Evolutionary conservation across 2,329 filamentous ascomycete genomes (phyloP).

Genomic region (Raffaelea deltoideospora): DNA sequence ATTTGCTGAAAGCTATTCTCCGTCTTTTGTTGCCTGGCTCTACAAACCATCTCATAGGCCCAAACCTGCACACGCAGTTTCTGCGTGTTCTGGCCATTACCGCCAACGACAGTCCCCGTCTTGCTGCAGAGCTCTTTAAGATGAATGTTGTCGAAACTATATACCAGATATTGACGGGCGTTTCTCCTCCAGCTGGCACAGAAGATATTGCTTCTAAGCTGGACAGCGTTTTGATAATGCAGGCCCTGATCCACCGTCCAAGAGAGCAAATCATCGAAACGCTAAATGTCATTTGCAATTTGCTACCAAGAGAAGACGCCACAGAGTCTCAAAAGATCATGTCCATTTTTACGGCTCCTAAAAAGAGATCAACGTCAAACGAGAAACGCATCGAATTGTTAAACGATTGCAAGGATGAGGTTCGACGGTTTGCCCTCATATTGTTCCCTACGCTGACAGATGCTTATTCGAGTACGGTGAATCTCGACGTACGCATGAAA

Average conservation of each 20-base stretch:
- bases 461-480: conserved; percentile 94
- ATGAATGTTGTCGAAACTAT: conserved; percentile 95
- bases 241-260: conserved; percentile 87
- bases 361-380: conserved; percentile 42
- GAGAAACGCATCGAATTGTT: conserved; percentile 74
- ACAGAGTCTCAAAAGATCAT: conserved; percentile 1
- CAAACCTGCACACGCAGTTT: conserved; percentile 93
- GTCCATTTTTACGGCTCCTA: conserved; percentile 25
- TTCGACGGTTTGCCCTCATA: conserved; percentile 84
- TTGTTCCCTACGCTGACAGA: conserved; percentile 90
- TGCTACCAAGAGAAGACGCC: conserved; percentile 32
- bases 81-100: conserved; percentile 82
- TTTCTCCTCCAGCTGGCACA: conserved; percentile 70
- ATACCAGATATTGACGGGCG: conserved; percentile 91
- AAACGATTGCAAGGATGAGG: conserved; percentile 67
- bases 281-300: conserved; percentile 90
- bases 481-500: conserved; percentile 85
- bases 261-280: conserved; percentile 95
- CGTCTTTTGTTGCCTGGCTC: conserved; percentile 83
- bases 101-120: conserved; percentile 69
- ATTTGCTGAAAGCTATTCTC: conserved; percentile 70
- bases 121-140: conserved; percentile 84
- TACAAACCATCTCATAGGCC: conserved; percentile 74
- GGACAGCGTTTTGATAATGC: conserved; percentile 96
- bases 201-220: conserved; percentile 73